A percentile compares a stretch with the other conserved stretches of the same genome.
Conservation (phyloP, 345 rosid genomes). For the Pistacia vera region DNA sequence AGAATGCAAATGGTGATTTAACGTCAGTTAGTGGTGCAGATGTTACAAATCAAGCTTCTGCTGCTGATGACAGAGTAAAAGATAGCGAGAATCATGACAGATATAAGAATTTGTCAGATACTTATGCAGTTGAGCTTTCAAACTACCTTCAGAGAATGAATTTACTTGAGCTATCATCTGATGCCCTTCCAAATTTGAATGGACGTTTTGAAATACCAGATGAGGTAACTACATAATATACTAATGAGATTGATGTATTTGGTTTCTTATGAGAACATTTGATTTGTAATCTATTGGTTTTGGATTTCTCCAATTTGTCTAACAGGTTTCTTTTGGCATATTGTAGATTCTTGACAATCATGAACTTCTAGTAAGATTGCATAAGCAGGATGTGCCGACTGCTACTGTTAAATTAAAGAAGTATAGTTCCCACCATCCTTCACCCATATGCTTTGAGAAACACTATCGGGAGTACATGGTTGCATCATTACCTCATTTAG, state of each 20-base stretch:
- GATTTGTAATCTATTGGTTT: slow-evolving; percentile 12
- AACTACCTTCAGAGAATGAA: slow-evolving; percentile 18
- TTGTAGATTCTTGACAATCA: slow-evolving; percentile 27
- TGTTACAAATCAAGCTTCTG: slow-evolving; percentile 11
- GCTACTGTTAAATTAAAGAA: slow-evolving; percentile 18
- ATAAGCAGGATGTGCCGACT: slow-evolving; percentile 20
- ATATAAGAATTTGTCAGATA: slow-evolving; percentile 11
- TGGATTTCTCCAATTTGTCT: slow-evolving; percentile 23
- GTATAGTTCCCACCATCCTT: slow-evolving; percentile 47
- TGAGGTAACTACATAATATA: slow-evolving; percentile 21
- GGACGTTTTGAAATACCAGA: neutral
- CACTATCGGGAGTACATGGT: slow-evolving; percentile 53
- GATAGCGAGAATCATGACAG: neutral
- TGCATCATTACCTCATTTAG: slow-evolving; percentile 46
- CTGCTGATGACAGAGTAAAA: slow-evolving; percentile 12
- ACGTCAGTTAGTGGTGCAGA: slow-evolving; percentile 18
- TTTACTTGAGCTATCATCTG: slow-evolving; percentile 16
- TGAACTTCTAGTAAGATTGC: slow-evolving; percentile 2
- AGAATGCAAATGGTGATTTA: slow-evolving; percentile 17
- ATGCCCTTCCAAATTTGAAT: slow-evolving; percentile 5
- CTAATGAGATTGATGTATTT: neutral
- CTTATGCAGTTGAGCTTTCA: slow-evolving; percentile 21
- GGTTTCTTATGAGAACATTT: slow-evolving; percentile 2
- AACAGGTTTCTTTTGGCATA: slow-evolving; percentile 26
- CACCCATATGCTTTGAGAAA: slow-evolving; percentile 58